These are phyloP conservation scores for Lunularia cruciata DNA, from an alignment of 225 moss, liverwort and hornwort species.

Conservation along the genomic window DNA sequence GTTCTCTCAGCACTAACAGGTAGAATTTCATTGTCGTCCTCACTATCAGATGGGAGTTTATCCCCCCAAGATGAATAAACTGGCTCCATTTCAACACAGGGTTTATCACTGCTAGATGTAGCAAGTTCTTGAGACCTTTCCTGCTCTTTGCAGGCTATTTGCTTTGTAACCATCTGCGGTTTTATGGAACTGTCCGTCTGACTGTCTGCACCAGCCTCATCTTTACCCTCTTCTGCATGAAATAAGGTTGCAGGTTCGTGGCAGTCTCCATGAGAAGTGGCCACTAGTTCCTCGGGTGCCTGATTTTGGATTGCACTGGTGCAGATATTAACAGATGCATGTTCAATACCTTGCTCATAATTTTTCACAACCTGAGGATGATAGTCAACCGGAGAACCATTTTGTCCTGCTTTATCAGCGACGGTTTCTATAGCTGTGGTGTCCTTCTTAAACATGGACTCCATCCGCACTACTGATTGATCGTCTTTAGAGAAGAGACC, in stretches of 20 bases:
- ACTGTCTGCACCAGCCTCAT: background rate
- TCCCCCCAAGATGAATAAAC: slow-evolving; percentile 33
- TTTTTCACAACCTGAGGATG: background rate
- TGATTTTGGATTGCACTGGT: no score
- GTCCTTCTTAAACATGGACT: background rate
- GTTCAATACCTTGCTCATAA: background rate
- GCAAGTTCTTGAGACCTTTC: background rate
- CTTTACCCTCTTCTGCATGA: background rate
- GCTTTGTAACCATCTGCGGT: background rate
- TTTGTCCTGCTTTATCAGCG: background rate
- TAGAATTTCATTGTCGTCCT: slow-evolving; percentile 7
- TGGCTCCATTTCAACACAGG: background rate
- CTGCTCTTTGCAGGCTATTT: background rate
- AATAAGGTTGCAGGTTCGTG: background rate
- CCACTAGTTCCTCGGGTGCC: background rate
- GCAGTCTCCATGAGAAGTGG: background rate
- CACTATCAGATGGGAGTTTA: slow-evolving; percentile 29
- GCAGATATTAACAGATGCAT: background rate
- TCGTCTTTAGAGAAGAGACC: background rate
- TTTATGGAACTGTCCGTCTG: background rate
- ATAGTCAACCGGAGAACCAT: background rate
- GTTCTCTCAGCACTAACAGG: background rate
- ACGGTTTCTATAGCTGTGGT: background rate
- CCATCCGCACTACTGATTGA: background rate
- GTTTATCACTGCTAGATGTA: background rate